These are phyloP conservation scores for Hyphopichia pseudoburtonii DNA, from an alignment of 1,139 yeast species.

Conservation along the genomic window DNA sequence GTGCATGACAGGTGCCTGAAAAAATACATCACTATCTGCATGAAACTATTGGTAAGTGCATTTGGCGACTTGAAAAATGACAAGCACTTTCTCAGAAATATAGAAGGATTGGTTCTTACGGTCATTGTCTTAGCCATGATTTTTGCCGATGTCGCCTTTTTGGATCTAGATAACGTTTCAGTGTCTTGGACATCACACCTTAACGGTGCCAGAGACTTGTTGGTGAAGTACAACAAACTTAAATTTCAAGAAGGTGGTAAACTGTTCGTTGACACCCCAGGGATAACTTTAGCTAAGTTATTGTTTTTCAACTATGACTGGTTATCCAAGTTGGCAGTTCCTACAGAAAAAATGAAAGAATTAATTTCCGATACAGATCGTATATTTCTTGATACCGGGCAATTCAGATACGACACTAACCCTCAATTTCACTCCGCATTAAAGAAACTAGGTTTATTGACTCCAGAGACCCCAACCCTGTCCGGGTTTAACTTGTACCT, in stretches of 20 bases:
- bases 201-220: constrained; percentile 12
- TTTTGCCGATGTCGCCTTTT: constrained; percentile 12
- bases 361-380: neutral
- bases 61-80: constrained; percentile 13
- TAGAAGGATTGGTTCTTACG: constrained; percentile 17
- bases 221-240: constrained; percentile 3
- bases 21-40: constrained; percentile 14
- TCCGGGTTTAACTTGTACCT: constrained; percentile 3
- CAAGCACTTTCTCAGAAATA: constrained; percentile 13
- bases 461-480: constrained; percentile 4
- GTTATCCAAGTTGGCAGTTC: constrained; percentile 2
- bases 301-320: constrained; percentile 5
- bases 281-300: constrained; percentile 3
- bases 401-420: constrained; percentile 1
- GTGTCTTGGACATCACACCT: constrained; percentile 15
- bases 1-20: constrained; percentile 13
- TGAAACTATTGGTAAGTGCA: constrained; percentile 14
- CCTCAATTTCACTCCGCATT: constrained; percentile 2
- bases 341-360: neutral
- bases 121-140: constrained; percentile 16
- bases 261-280: constrained; percentile 2
- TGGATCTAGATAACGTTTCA: constrained; percentile 11
- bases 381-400: constrained; percentile 2
- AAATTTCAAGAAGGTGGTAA: neutral
- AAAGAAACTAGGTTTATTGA: constrained; percentile 3